Evolutionary conservation across 345 rosid genomes (phyloP).

Genomic region (Excoecaria cochinchinensis): DNA sequence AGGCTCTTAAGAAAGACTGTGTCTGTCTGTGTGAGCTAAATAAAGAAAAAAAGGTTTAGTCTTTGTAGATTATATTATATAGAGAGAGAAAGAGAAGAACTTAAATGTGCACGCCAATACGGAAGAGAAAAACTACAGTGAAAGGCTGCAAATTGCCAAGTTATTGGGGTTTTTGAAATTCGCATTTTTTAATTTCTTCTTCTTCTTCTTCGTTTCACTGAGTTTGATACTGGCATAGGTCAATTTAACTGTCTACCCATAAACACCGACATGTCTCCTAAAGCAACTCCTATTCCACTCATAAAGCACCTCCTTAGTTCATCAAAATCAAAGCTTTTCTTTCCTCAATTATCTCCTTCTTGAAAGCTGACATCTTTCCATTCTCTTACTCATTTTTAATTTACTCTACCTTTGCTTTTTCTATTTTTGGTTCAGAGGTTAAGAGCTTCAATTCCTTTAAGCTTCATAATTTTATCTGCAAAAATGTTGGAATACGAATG

Average conservation of each 20-base stretch:
- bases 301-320: neutral
- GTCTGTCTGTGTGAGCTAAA: constrained; percentile 1
- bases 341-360: constrained; percentile 11
- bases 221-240: constrained; percentile 20
- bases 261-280: constrained; percentile 58
- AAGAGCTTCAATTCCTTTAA: neutral
- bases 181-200: constrained; percentile 13
- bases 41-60: neutral
- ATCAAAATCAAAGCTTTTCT: constrained; percentile 9
- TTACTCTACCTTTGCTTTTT: neutral
- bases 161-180: constrained; percentile 38
- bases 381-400: neutral
- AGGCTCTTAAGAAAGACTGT: neutral
- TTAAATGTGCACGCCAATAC: constrained; percentile 20
- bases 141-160: constrained; percentile 35
- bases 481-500: constrained; percentile 88
- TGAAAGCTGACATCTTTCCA: constrained; percentile 35
- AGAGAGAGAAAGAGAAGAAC: neutral
- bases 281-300: constrained; percentile 19
- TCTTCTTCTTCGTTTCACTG: neutral
- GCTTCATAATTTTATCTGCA: neutral
- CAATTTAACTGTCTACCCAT: constrained; percentile 22
- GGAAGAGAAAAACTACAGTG: constrained; percentile 15
- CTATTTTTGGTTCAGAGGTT: constrained; percentile 4
- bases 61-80: too few relatives aligned